These are phyloP conservation scores for Malus hybrid DNA, from an alignment of 331 rosid species.

Conservation along the genomic window DNA sequence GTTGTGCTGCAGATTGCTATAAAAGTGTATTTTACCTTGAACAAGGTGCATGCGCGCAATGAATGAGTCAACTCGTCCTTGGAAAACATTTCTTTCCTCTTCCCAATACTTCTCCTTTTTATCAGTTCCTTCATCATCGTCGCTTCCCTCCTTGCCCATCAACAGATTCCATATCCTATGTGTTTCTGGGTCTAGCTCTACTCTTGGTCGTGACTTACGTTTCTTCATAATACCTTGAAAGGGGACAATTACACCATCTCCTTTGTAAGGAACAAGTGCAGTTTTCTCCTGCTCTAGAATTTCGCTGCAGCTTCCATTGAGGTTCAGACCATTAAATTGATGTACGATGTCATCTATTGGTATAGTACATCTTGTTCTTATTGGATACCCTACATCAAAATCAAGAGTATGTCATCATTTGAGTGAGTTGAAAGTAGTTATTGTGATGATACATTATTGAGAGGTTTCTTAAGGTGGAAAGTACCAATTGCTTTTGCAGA, in stretches of 20 bases:
- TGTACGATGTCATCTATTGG: conserved; percentile 37
- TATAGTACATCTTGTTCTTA: not conserved
- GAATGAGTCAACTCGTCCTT: conserved; percentile 78
- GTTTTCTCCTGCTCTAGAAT: conserved; percentile 27
- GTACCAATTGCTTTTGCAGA: conserved; percentile 20
- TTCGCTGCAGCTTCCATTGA: conserved; percentile 30
- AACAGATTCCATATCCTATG: conserved; percentile 81
- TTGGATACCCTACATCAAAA: conserved; percentile 44
- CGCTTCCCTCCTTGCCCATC: conserved; percentile 69
- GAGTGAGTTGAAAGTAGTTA: not conserved
- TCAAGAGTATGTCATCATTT: conserved; percentile 15
- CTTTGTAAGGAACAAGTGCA: conserved; percentile 65
- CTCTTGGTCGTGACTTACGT: conserved; percentile 64
- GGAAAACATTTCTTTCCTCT: conserved; percentile 73
- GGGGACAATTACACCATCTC: conserved; percentile 59
- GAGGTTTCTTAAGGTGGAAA: not conserved
- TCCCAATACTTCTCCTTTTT: conserved; percentile 87
- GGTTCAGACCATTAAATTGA: conserved; percentile 36
- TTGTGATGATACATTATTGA: not conserved
- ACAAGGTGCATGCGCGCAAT: conserved; percentile 97
- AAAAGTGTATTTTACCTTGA: conserved; percentile 51
- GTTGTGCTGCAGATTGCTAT: not conserved
- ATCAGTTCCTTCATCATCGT: conserved; percentile 44
- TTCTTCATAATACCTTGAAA: conserved; percentile 38
- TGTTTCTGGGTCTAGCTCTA: conserved; percentile 85